phyloP scores from a whole-genome alignment of 768 basidiomycete species.

The Chalciporus chontae region DNA sequence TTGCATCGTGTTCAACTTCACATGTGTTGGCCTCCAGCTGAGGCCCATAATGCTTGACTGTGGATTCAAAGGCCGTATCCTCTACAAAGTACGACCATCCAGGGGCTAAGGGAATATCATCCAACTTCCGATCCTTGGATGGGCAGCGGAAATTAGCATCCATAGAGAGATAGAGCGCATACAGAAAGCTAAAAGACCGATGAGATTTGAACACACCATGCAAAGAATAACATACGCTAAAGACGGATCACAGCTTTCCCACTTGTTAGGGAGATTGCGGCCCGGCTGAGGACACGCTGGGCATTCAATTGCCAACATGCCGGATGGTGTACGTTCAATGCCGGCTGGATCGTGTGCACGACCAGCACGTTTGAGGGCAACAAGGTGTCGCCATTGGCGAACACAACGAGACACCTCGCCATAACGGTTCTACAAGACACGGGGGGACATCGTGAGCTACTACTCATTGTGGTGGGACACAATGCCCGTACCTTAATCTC shows the following conservation, averaged over 20 bases:
- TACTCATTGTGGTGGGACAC: too few relatives aligned
- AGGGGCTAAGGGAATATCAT: conserved; percentile 18
- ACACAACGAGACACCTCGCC: neutral
- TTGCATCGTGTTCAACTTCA: conserved; percentile 4
- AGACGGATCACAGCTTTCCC: too few relatives aligned
- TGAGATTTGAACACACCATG: neutral
- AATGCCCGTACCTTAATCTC: neutral
- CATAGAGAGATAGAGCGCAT: conserved; percentile 20
- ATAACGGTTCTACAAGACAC: conserved; percentile 1
- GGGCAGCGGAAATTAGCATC: conserved; percentile 36
- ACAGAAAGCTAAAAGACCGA: neutral
- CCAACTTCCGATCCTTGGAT: conserved; percentile 22
- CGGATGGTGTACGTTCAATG: conserved; percentile 15
- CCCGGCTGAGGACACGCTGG: conserved; percentile 29
- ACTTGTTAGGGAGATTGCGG: conserved; percentile 22
- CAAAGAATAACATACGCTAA: neutral
- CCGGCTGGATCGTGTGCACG: conserved; percentile 25
- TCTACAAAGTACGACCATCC: conserved; percentile 29
- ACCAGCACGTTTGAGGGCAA: neutral
- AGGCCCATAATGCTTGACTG: conserved; percentile 21
- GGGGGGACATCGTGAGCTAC: too few relatives aligned
- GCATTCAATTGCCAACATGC: conserved; percentile 25
- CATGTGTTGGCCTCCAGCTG: conserved; percentile 12
- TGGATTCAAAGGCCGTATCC: conserved; percentile 16
- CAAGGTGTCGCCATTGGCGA: neutral